Percentiles rank a stretch among this genome's conserved stretches.
Evolutionary conservation across 2,329 filamentous ascomycete genomes (phyloP).

Genomic region (Epichloe sibirici): DNA sequence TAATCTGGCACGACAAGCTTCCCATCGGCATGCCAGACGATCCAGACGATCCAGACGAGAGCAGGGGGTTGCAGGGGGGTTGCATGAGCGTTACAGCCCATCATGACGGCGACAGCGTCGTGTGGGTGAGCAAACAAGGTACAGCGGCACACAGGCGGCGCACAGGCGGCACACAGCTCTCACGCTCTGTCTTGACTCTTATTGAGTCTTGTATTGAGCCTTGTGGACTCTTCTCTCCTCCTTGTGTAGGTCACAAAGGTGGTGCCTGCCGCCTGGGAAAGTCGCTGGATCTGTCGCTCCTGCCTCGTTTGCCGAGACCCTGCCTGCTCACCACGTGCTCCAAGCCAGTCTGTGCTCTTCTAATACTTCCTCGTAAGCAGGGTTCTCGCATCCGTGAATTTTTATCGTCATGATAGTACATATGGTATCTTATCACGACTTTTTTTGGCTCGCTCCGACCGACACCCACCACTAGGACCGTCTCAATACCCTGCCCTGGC

Average conservation of each 20-base stretch:
- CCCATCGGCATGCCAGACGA: constrained; percentile 1
- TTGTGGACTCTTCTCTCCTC: no score
- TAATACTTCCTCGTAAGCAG: neutral
- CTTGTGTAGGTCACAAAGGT: neutral
- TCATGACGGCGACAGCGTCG: no score
- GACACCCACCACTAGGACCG: neutral
- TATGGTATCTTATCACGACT: constrained; percentile 2
- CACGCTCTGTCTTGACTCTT: no score
- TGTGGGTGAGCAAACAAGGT: no score
- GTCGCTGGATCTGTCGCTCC: neutral
- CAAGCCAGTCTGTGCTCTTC: no score
- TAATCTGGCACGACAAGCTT: constrained; percentile 11
- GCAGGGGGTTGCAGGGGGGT: neutral
- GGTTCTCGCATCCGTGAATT: neutral
- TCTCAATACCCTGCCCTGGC: neutral
- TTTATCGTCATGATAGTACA: constrained; percentile 3
- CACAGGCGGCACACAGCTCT: no score
- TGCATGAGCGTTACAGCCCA: neutral
- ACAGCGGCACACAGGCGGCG: neutral
- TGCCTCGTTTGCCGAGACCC: neutral
- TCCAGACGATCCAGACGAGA: neutral
- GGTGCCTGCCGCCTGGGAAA: neutral
- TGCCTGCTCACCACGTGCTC: no score
- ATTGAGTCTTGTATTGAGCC: no score
- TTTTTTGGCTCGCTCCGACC: neutral